phyloP scores from a whole-genome alignment of 1,284 basidiomycete species.

The Entoloma clypeatum region DNA sequence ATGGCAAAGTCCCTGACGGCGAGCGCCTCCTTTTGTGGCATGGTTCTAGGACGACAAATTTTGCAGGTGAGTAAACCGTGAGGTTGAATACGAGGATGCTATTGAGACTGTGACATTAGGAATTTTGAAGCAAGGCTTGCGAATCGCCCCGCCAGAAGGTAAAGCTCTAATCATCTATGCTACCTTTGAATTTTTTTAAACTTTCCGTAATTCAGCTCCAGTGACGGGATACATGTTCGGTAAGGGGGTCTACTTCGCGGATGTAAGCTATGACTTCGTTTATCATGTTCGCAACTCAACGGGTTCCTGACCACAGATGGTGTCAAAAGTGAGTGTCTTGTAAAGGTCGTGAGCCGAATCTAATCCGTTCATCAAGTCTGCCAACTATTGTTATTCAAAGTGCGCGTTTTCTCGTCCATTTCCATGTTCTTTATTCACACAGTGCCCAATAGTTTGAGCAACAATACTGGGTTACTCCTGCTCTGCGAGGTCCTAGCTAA shows the following conservation, averaged over 20 bases:
- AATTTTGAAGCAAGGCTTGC: constrained; percentile 62
- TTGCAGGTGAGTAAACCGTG: constrained; percentile 39
- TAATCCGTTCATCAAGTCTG: constrained; percentile 36
- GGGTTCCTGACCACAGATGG: constrained; percentile 41
- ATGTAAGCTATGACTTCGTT: constrained; percentile 38
- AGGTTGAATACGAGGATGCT: not conserved
- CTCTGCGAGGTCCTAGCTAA: constrained; percentile 58
- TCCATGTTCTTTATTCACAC: not conserved
- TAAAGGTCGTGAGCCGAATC: not conserved
- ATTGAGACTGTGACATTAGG: constrained; percentile 25
- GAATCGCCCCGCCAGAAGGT: constrained; percentile 69
- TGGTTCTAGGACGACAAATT: constrained; percentile 62
- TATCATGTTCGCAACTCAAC: constrained; percentile 6
- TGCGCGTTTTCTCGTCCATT: constrained; percentile 26
- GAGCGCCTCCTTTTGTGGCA: constrained; percentile 65
- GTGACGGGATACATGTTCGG: constrained; percentile 66
- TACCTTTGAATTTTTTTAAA: too few species aligned
- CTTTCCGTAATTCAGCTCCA: constrained; percentile 36
- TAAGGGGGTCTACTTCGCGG: constrained; percentile 67
- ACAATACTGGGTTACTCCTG: constrained; percentile 49
- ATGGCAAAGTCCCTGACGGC: constrained; percentile 41
- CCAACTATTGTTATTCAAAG: constrained; percentile 55
- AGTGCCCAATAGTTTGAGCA: constrained; percentile 39
- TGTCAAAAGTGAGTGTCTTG: constrained; percentile 47
- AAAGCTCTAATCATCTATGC: too few species aligned